phyloP scores from a whole-genome alignment of 805 yeast species.

The Hermanozyma aechmeae region DNA sequence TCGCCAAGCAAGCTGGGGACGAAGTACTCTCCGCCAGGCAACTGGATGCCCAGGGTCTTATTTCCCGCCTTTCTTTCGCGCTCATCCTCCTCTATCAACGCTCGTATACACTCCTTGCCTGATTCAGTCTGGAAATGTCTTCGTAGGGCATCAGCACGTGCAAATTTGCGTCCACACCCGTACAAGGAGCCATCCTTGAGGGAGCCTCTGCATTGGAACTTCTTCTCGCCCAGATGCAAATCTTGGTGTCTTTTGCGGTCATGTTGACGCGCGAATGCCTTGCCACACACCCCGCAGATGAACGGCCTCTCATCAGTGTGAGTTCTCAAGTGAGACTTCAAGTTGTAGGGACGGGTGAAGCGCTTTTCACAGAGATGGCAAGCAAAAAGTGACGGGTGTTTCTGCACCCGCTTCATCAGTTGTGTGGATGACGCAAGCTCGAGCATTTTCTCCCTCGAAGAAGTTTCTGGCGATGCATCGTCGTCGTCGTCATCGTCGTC shows the following conservation, averaged over 20 bases:
- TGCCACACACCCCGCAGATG: conserved; percentile 64
- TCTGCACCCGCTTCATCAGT: conserved; percentile 48
- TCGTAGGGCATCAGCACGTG: conserved; percentile 37
- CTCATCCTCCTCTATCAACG: conserved; percentile 33
- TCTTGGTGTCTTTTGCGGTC: conserved; percentile 38
- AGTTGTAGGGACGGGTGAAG: conserved; percentile 87
- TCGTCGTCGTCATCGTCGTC: conserved; percentile 6
- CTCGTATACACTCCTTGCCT: conserved; percentile 33
- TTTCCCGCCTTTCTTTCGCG: conserved; percentile 11
- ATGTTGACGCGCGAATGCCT: conserved; percentile 53
- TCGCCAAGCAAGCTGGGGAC: conserved; percentile 3
- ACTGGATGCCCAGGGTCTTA: conserved; percentile 8
- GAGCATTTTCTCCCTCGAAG: conserved; percentile 48
- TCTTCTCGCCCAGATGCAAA: conserved; percentile 67
- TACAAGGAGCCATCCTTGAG: conserved; percentile 44
- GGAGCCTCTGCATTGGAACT: conserved; percentile 61
- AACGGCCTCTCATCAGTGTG: conserved; percentile 82
- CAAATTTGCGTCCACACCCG: conserved; percentile 38
- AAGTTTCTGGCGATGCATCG: conserved; percentile 4
- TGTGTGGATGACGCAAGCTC: conserved; percentile 56
- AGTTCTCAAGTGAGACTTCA: conserved; percentile 84
- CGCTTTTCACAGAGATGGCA: conserved; percentile 80
- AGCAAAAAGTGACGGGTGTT: conserved; percentile 64
- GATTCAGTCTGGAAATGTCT: conserved; percentile 39
- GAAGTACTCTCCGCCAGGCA: conserved; percentile 11